Conservation (phyloP, 345 rosid species). For the Rhodamnia argentea region DNA sequence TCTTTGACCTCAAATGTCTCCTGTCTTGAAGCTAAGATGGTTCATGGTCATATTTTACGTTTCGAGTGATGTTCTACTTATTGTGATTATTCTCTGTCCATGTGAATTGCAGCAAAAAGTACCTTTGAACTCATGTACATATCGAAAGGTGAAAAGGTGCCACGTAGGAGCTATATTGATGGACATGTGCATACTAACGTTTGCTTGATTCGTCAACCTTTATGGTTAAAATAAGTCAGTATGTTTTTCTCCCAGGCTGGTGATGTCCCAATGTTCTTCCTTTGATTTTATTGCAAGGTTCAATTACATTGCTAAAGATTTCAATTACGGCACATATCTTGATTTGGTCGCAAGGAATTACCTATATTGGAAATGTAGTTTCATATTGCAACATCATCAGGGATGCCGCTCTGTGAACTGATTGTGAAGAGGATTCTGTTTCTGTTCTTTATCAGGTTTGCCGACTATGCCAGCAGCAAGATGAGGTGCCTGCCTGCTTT, state of each 20-base stretch:
- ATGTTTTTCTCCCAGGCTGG: not conserved
- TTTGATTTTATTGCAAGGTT: not conserved
- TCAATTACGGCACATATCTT: not conserved
- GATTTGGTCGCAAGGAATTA: not conserved
- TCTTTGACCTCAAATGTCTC: not conserved
- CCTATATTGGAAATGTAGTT: not conserved
- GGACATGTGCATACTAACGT: not conserved
- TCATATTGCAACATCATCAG: not conserved
- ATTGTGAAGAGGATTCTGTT: not conserved
- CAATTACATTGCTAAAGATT: not conserved
- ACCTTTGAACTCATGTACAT: not conserved
- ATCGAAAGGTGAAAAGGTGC: not conserved
- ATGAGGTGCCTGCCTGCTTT: constrained; percentile 70
- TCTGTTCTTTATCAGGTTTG: constrained; percentile 45
- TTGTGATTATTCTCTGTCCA: not conserved
- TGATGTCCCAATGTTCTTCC: not conserved
- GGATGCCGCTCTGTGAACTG: not conserved
- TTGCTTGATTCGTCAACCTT: not conserved
- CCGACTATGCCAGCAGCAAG: constrained; percentile 81
- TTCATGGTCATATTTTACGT: not conserved
- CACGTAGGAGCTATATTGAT: not conserved
- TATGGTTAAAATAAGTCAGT: not conserved
- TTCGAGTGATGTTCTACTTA: not conserved
- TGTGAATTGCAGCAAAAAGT: not conserved
- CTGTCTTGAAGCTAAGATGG: not conserved